Conservation (phyloP, 805 yeast species). For the Wickerhamiella kurtzmanii region DNA sequence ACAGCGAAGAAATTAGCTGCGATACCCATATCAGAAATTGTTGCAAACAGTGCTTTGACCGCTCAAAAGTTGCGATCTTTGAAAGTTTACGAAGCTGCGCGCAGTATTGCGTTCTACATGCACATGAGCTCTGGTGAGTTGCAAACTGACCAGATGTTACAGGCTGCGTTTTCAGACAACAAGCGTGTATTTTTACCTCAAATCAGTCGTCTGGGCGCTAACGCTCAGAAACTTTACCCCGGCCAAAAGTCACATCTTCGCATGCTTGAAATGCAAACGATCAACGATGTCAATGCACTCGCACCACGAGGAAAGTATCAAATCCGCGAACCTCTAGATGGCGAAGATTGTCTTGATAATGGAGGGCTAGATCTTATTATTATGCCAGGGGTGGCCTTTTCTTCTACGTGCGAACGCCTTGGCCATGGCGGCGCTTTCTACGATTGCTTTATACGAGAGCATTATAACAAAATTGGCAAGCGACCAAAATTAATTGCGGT, state of each 20-base stretch:
- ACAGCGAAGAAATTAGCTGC: slow-evolving; percentile 5
- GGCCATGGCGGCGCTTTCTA: slow-evolving; percentile 95
- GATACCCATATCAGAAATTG: slow-evolving; percentile 5
- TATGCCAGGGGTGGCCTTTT: slow-evolving; percentile 79
- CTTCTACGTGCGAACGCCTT: slow-evolving; percentile 38
- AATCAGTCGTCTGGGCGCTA: slow-evolving; percentile 23
- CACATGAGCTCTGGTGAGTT: slow-evolving; percentile 63
- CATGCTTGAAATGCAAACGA: slow-evolving; percentile 39
- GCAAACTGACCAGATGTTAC: slow-evolving; percentile 43
- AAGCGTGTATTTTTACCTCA: slow-evolving; percentile 32
- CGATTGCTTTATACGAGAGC: slow-evolving; percentile 54
- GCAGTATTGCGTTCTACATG: slow-evolving; percentile 54
- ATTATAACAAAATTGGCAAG: not conserved
- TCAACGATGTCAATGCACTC: slow-evolving; percentile 33
- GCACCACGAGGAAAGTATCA: slow-evolving; percentile 56
- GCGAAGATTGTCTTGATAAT: slow-evolving; percentile 16
- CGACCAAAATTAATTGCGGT: slow-evolving; percentile 37
- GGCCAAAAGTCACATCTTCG: slow-evolving; percentile 34
- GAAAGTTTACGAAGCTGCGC: slow-evolving; percentile 33
- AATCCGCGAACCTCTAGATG: slow-evolving; percentile 50
- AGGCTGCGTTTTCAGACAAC: slow-evolving; percentile 35
- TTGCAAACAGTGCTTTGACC: slow-evolving; percentile 10
- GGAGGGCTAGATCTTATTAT: slow-evolving; percentile 55
- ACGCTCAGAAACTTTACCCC: slow-evolving; percentile 10
- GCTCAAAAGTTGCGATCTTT: slow-evolving; percentile 18